These are phyloP conservation scores for Phylloporus sp. DNA, from an alignment of 768 basidiomycete species.

Conservation along the genomic window DNA sequence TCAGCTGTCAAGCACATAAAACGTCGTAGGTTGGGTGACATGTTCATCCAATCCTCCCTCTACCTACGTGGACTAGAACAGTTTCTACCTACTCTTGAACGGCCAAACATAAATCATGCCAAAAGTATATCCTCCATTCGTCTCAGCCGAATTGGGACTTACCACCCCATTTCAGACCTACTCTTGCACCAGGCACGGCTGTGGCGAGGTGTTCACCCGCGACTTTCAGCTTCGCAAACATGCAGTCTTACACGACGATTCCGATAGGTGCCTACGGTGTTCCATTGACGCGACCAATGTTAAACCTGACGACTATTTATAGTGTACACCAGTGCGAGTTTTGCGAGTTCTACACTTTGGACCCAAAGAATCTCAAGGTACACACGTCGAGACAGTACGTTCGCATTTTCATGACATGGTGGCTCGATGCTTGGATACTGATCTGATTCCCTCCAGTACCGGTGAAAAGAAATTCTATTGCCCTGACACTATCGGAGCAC, in stretches of 20 bases:
- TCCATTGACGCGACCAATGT: not conserved
- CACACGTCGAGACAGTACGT: slow-evolving; percentile 12
- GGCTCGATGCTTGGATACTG: not conserved
- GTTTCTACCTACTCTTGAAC: not conserved
- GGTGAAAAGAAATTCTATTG: slow-evolving; percentile 5
- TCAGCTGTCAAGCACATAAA: not conserved
- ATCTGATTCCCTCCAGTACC: slow-evolving; percentile 3
- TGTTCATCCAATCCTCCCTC: not conserved
- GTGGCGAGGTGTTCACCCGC: not conserved
- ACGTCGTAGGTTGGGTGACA: not conserved
- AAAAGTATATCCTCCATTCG: not conserved
- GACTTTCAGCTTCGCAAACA: not conserved
- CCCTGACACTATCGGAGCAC: not conserved
- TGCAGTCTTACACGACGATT: not conserved
- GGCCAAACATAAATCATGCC: not conserved
- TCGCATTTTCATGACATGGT: too few species aligned
- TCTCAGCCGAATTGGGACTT: not conserved
- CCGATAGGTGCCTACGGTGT: not conserved
- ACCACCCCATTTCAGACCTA: not conserved
- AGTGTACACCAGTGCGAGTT: slow-evolving; percentile 1
- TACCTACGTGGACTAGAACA: not conserved
- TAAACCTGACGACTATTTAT: too few species aligned
- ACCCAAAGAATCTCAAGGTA: slow-evolving; percentile 1
- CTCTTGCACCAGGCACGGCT: not conserved
- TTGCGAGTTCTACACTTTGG: slow-evolving; percentile 10